Evolutionary conservation across 1,284 basidiomycete genomes (phyloP).

Genomic region (Austroboletus niveus): DNA sequence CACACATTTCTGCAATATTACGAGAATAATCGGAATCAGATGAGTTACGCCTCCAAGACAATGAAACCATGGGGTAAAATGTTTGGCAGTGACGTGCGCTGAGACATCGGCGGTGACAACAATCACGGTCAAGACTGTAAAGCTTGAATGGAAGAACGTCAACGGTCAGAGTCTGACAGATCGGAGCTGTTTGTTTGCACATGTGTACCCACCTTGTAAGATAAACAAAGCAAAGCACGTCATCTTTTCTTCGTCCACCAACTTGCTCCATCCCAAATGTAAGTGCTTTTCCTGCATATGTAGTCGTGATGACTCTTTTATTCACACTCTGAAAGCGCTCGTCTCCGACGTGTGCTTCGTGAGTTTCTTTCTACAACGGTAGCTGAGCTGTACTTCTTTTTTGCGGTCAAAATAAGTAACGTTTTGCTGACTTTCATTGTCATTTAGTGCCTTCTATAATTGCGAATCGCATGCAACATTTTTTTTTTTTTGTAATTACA

Average conservation of each 20-base stretch:
- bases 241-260: too few species aligned
- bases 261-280: slow-evolving; percentile 7
- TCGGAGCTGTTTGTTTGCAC: slow-evolving; percentile 15
- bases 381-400: slow-evolving; percentile 48
- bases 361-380: slow-evolving; percentile 55
- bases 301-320: slow-evolving; percentile 44
- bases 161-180: too few species aligned
- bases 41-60: background rate
- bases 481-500: slow-evolving; percentile 1
- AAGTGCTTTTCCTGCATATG: slow-evolving; percentile 35
- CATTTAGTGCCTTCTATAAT: background rate
- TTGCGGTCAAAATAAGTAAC: background rate
- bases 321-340: slow-evolving; percentile 50
- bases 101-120: too few species aligned
- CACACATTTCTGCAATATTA: too few species aligned
- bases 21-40: too few species aligned
- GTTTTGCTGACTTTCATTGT: slow-evolving; percentile 10
- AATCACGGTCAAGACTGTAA: background rate
- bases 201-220: slow-evolving; percentile 2
- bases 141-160: background rate
- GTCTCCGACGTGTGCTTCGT: slow-evolving; percentile 34
- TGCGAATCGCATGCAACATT: background rate
- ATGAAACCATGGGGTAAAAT: background rate
- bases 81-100: too few species aligned
- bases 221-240: background rate